Base-by-base conservation (phyloP, 768 basidiomycete genomes). In the Vararia minispora region DNA sequence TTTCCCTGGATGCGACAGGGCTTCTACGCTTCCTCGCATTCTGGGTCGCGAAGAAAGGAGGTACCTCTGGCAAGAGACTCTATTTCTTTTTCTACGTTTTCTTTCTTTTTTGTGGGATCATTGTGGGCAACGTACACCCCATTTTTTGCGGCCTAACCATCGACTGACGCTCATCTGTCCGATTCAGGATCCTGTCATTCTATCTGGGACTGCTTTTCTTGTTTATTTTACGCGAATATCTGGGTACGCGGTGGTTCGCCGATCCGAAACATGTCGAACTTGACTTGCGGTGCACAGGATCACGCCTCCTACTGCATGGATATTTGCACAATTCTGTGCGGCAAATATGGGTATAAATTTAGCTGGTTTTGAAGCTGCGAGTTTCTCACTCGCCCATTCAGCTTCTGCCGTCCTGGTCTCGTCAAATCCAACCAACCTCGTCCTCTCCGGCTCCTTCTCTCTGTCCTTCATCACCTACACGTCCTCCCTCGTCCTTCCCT, bases 381-480 rank as follows among this genome's bases (percentile, higher is more conserved):
- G 12, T 18, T 35, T 26, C 4, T 21, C 14, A 12, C 8, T 13
- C 27, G 7, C 13, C 8, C 13, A 3, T 31, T 40, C 37, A 60
- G 72, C 69, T 6, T 69, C 66, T 13, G 67, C 66, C 13, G 62
- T 73, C 1, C 61, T 76, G 6, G 87, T 95, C 34, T 80, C 89
- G 2, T 84, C 83, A 0, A 98, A 97, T 53, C 89, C 87, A 2
- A 98, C 94, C 1, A 98, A 97, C 51, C 79, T 95, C 16, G 83
- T 98, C 33, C 76, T 95, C 17, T 84, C 87, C 35, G 88, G 87
- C 37, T 87, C 88, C 0, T 90, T 95, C 54, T 53, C 63, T 4
- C 68, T 94, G 32, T 79, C 82, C 34, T 85, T 86, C 45, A 71
- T 73, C 7, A 73, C 75, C 0, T 91, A 83, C 58, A 85, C 83